Conservation (phyloP, 225 moss, liverwort and hornwort genomes). For the Marchantia polymorpha region DNA sequence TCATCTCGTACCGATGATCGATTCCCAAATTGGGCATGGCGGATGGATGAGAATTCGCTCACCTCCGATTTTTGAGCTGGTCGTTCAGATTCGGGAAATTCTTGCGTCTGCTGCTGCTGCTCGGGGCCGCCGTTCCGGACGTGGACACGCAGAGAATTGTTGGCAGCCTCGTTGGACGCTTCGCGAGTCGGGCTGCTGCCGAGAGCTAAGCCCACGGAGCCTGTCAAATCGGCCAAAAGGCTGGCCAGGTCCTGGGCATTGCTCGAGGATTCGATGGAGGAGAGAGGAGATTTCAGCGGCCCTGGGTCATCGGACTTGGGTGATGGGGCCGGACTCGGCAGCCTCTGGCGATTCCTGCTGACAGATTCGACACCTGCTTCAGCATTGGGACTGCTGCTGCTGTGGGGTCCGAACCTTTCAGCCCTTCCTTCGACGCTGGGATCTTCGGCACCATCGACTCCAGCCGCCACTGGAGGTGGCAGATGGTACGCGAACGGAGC, state of each 20-base stretch:
- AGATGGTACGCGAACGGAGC: neutral
- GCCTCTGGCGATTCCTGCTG: neutral
- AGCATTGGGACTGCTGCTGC: neutral
- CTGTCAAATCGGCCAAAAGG: conserved; percentile 2
- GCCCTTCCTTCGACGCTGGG: too few species aligned
- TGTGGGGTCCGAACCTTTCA: neutral
- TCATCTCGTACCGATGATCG: neutral
- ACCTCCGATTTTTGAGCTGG: conserved; percentile 18
- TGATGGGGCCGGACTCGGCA: neutral
- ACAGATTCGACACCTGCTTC: neutral
- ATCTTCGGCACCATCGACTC: neutral
- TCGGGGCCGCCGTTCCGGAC: neutral
- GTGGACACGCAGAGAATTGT: conserved; percentile 23
- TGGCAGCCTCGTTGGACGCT: conserved; percentile 3
- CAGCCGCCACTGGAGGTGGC: neutral
- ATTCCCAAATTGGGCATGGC: neutral
- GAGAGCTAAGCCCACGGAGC: neutral
- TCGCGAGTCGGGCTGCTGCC: neutral
- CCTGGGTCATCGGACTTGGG: neutral
- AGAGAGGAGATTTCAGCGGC: conserved; percentile 2
- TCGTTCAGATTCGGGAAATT: neutral
- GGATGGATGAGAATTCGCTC: neutral
- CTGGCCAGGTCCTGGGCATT: conserved; percentile 9
- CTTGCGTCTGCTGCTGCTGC: conserved; percentile 3
- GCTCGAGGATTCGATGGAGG: conserved; percentile 11